Base-by-base conservation (phyloP, 768 basidiomycete species). In the Tricholoma terreum region DNA sequence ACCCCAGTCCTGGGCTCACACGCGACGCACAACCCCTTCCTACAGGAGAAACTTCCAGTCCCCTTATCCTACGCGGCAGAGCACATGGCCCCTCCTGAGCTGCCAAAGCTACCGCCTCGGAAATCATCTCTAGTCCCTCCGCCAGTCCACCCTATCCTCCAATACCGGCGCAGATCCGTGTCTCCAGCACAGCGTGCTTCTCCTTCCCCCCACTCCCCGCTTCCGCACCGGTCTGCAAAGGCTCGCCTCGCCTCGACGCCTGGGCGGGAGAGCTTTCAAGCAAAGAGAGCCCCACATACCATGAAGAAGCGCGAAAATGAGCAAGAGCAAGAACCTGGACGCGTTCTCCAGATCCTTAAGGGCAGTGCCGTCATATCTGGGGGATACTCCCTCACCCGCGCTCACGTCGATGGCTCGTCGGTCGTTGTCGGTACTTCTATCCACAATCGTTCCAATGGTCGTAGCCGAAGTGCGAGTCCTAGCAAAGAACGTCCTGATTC, bases 251-350 rank as follows among this genome's bases (percentile, higher is more conserved):
- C 83, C 21, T 86, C 83, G 9, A 77, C 80, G 0, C 71, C 89
- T 17, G 89, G 89, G 73, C 80, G 80, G 58, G 88, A 90, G 68
- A 85, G 83, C 19, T 72, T 92, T 0, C 84, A 87, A 50, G 90
- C 90, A 9, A 84, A 81, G 56, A 88, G 88, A 63, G 80, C 82
- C 0, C 89, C 82, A 1, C 85, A 89, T 67, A 80, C 79, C 6
- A 74, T 89, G 70, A 89, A 89, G 69, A 81, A 82, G 51, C 84
- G 82, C 0, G 86, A 90, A 63, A 83, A 82, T 42, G 77, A 81
- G 59, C 75, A 89, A 17, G 87, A 89, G 68, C 81, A 82, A 61
- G 86, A 87, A 65, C 24, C 3, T 27, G 24, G 24, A 27, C 76
- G 90, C 9, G 80, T 90, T 17, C 73, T 89, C 59, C 82, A 85